Percentiles rank a stretch among this genome's conserved stretches.
phyloP scores from a whole-genome alignment of 805 yeast species.

The Wickerhamomyces alni region DNA sequence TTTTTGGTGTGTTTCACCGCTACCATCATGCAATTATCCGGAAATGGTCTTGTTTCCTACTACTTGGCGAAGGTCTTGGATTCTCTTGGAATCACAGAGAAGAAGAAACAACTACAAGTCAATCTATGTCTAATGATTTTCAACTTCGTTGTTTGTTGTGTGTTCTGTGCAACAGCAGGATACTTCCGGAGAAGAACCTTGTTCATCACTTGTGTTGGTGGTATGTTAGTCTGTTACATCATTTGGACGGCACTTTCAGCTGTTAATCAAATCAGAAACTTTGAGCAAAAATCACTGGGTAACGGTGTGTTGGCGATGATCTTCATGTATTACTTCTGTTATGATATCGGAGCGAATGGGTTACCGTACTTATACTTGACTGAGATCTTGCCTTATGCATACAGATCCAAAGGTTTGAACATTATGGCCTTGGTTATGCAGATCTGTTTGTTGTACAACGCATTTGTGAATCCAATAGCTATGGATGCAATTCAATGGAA shows the following conservation, averaged over 20 bases:
- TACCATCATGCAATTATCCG: slow-evolving; percentile 38
- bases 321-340: slow-evolving; percentile 36
- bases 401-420: slow-evolving; percentile 23
- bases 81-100: slow-evolving; percentile 45
- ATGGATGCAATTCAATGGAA: slow-evolving; percentile 31
- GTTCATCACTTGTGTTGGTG: slow-evolving; percentile 28
- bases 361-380: slow-evolving; percentile 40
- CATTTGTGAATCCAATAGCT: slow-evolving; percentile 32
- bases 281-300: slow-evolving; percentile 31
- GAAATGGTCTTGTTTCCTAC: slow-evolving; percentile 46
- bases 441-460: slow-evolving; percentile 23
- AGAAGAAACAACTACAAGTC: slow-evolving; percentile 36
- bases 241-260: slow-evolving; percentile 43
- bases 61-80: slow-evolving; percentile 43
- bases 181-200: slow-evolving; percentile 31
- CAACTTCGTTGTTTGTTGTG: slow-evolving; percentile 30
- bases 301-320: slow-evolving; percentile 46
- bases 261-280: slow-evolving; percentile 32
- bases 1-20: slow-evolving; percentile 28
- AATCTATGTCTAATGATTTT: slow-evolving; percentile 44
- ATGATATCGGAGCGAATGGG: slow-evolving; percentile 38
- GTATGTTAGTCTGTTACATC: slow-evolving; percentile 31
- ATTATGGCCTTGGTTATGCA: slow-evolving; percentile 13
- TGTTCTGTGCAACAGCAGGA: slow-evolving; percentile 17
- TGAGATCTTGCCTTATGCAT: slow-evolving; percentile 30